Percentiles rank a stretch among this genome's conserved stretches.
These are phyloP conservation scores for Aspergillus haitiensis DNA, from an alignment of 495 filamentous ascomycete species.

Conservation along the genomic window DNA sequence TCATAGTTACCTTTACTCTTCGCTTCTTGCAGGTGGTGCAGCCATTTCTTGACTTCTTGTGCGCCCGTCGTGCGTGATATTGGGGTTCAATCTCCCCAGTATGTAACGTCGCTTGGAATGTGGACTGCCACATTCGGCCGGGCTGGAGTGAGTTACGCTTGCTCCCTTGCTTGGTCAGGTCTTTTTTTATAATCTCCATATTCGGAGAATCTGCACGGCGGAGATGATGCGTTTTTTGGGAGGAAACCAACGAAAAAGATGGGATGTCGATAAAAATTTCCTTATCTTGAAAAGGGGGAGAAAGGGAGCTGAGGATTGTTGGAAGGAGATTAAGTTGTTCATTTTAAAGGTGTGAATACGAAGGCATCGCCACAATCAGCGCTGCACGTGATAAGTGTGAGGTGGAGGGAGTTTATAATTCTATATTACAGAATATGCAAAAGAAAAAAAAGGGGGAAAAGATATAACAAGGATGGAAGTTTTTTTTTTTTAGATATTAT, in stretches of 20 bases:
- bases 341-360: not conserved
- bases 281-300: not conserved
- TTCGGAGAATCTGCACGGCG: not conserved
- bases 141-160: not conserved
- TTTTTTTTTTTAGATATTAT: no score
- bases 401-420: no score
- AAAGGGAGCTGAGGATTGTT: not conserved
- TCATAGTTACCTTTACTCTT: slow-evolving; percentile 35
- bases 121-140: slow-evolving; percentile 21
- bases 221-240: no score
- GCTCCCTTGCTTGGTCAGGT: not conserved
- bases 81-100: not conserved
- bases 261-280: not conserved
- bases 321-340: not conserved
- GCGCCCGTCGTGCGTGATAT: slow-evolving; percentile 28
- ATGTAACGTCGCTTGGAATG: slow-evolving; percentile 22
- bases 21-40: slow-evolving; percentile 38
- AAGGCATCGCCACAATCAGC: not conserved
- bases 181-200: not conserved
- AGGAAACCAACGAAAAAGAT: no score
- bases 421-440: no score
- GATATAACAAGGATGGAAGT: no score
- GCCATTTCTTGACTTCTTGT: slow-evolving; percentile 37
- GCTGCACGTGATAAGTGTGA: not conserved
- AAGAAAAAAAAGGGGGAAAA: no score